phyloP scores from a whole-genome alignment of 2,329 filamentous ascomycete genomes.

The Ceratocystis albifundus region DNA sequence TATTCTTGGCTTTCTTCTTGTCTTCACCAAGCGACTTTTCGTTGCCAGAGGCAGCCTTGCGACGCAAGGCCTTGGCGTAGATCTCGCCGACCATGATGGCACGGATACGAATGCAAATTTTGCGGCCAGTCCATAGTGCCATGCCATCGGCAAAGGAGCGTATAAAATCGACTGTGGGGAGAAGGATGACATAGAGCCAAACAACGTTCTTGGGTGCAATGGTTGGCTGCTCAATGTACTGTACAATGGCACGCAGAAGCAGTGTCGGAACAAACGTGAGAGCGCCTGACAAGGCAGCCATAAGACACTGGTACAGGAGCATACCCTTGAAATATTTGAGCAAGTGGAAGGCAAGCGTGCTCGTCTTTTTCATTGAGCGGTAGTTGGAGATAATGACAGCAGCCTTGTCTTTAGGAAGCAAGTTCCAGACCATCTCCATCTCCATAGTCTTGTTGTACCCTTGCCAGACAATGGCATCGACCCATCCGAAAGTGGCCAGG shows the following conservation, averaged over 20 bases:
- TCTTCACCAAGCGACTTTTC: constrained; percentile 60
- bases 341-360: constrained; percentile 65
- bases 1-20: constrained; percentile 36
- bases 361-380: constrained; percentile 72
- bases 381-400: constrained; percentile 69
- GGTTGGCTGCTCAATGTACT: constrained; percentile 80
- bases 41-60: constrained; percentile 69
- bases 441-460: constrained; percentile 79
- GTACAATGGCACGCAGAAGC: constrained; percentile 77
- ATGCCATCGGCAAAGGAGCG: constrained; percentile 76
- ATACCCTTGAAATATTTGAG: constrained; percentile 70
- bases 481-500: constrained; percentile 77
- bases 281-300: constrained; percentile 67
- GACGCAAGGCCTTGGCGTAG: constrained; percentile 85
- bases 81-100: constrained; percentile 96
- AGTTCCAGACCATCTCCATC: constrained; percentile 80
- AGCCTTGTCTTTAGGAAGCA: constrained; percentile 79
- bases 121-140: constrained; percentile 84
- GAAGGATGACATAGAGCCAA: constrained; percentile 87
- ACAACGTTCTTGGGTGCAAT: constrained; percentile 71
- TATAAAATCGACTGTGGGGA: constrained; percentile 71
- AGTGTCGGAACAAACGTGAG: constrained; percentile 89
- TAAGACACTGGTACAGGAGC: constrained; percentile 64
- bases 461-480: constrained; percentile 77
- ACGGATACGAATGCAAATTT: constrained; percentile 82